These are phyloP conservation scores for Boletus coccyginus DNA, from an alignment of 768 basidiomycete species.

Conservation along the genomic window DNA sequence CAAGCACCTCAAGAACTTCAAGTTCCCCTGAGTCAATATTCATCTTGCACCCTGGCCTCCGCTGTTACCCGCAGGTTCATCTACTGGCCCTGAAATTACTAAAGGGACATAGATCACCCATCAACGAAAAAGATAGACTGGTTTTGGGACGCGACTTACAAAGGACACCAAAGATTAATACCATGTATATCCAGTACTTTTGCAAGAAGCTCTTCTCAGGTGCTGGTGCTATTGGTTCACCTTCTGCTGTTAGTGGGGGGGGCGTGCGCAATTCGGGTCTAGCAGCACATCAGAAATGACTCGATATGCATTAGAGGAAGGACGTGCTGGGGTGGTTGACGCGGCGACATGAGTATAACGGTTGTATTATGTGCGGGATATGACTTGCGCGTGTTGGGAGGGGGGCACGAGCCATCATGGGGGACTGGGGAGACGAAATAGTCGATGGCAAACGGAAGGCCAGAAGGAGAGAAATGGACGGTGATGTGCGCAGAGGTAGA, in stretches of 20 bases:
- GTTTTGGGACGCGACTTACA: conserved; percentile 39
- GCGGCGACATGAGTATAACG: conserved; percentile 47
- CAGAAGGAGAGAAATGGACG: conserved; percentile 48
- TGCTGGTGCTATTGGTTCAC: conserved; percentile 55
- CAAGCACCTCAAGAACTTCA: neutral
- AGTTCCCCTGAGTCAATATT: neutral
- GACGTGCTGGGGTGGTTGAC: conserved; percentile 57
- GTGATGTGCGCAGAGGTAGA: conserved; percentile 54
- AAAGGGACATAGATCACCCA: neutral
- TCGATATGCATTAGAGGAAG: neutral
- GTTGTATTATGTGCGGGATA: conserved; percentile 46
- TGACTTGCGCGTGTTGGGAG: conserved; percentile 18
- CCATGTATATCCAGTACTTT: conserved; percentile 89
- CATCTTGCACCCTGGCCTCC: conserved; percentile 27
- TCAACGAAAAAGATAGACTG: neutral
- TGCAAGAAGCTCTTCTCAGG: conserved; percentile 79
- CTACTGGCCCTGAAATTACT: conserved; percentile 31
- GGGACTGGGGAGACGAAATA: conserved; percentile 69
- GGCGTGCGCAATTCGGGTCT: conserved; percentile 71
- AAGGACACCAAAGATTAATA: conserved; percentile 53
- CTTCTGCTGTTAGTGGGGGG: conserved; percentile 63
- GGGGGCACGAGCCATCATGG: conserved; percentile 64
- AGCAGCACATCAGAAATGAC: conserved; percentile 4
- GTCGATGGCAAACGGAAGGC: conserved; percentile 61
- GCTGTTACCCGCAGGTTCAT: conserved; percentile 23